Conservation (phyloP, 2,329 filamentous ascomycete genomes). For the Alternaria arbusti region DNA sequence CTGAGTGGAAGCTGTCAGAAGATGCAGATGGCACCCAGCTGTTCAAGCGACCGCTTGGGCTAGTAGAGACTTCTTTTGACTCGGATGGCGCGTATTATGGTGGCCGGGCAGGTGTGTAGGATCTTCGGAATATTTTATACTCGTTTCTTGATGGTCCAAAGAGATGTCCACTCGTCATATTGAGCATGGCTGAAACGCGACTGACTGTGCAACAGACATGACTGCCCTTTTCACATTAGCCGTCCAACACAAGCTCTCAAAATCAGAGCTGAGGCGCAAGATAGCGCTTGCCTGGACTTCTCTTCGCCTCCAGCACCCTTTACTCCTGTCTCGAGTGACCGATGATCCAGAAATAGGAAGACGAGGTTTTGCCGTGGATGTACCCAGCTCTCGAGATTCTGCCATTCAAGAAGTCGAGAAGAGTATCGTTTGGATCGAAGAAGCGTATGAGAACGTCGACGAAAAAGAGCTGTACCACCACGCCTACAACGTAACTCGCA, state of each 20-base stretch:
- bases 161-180: not conserved
- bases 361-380: conserved; percentile 44
- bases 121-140: not conserved
- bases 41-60: conserved; percentile 50
- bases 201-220: conserved; percentile 41
- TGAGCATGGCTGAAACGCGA: not conserved
- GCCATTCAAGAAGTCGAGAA: conserved; percentile 39
- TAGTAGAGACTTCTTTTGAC: conserved; percentile 55
- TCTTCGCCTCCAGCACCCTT: conserved; percentile 48
- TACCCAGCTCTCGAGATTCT: conserved; percentile 33
- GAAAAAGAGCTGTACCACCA: conserved; percentile 50
- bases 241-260: conserved; percentile 38
- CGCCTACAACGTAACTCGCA: conserved; percentile 49
- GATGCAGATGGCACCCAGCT: conserved; percentile 17
- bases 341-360: conserved; percentile 20
- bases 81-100: conserved; percentile 52
- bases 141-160: not conserved
- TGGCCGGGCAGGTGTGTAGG: conserved; percentile 45
- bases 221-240: conserved; percentile 48
- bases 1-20: conserved; percentile 43
- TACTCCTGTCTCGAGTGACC: conserved; percentile 45
- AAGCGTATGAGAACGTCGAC: conserved; percentile 45
- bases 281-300: conserved; percentile 51
- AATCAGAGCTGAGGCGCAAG: conserved; percentile 39
- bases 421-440: conserved; percentile 48